A percentile compares a stretch with the other conserved stretches of the same genome.
Evolutionary conservation across 768 basidiomycete species (phyloP).

Genomic region (Jaapia argillacea): DNA sequence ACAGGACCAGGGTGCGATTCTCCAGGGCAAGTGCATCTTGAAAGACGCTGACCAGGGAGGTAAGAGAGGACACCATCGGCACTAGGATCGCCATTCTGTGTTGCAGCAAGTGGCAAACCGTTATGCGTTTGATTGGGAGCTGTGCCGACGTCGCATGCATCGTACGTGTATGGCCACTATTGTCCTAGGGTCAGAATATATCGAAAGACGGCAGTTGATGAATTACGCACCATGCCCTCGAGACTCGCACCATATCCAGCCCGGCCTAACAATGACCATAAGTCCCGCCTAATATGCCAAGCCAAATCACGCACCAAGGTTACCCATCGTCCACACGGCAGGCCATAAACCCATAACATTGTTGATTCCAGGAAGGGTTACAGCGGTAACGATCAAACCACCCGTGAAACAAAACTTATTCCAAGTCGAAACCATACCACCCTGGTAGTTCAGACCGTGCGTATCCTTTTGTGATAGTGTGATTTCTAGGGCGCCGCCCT

Average conservation of each 20-base stretch:
- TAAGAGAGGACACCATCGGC: conserved; percentile 48
- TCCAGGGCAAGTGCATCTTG: conserved; percentile 76
- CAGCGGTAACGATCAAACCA: conserved; percentile 59
- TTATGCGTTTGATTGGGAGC: conserved; percentile 63
- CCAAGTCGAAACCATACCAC: conserved; percentile 41
- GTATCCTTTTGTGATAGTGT: conserved; percentile 52
- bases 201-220: conserved; percentile 4
- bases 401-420: conserved; percentile 90
- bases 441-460: conserved; percentile 54
- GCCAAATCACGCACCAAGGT: conserved; percentile 41
- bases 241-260: conserved; percentile 83
- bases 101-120: conserved; percentile 54
- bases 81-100: conserved; percentile 41
- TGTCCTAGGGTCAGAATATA: background rate
- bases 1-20: conserved; percentile 82
- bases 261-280: no score
- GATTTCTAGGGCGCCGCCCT: conserved; percentile 29
- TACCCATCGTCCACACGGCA: conserved; percentile 46
- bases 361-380: conserved; percentile 56
- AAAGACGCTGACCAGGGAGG: conserved; percentile 73
- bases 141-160: conserved; percentile 61
- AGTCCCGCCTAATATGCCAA: conserved; percentile 8
- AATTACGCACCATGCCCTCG: conserved; percentile 60
- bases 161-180: conserved; percentile 79
- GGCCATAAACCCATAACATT: conserved; percentile 21